Conservation (phyloP, 1,139 yeast species). For the Candida tetrigidarum region DNA sequence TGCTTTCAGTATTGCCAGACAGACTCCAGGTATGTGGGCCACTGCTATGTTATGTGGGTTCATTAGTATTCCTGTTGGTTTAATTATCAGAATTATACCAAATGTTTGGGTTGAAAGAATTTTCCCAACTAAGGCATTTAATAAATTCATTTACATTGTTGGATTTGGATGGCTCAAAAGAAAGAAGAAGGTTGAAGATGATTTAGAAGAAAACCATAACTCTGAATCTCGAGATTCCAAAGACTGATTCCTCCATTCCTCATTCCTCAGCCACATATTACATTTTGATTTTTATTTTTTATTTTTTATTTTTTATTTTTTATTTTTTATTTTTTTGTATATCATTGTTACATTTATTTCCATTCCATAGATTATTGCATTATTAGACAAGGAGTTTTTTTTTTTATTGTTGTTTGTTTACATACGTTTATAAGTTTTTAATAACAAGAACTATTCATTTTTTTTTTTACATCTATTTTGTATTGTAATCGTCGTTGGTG, state of each 20-base stretch:
- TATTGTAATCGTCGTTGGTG: too few relatives aligned
- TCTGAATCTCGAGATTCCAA: neutral
- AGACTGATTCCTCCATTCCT: neutral
- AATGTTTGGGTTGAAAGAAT: slow-evolving; percentile 71
- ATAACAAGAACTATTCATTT: neutral
- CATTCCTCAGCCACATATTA: neutral
- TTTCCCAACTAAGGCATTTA: slow-evolving; percentile 69
- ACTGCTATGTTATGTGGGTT: slow-evolving; percentile 86
- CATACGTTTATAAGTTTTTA: neutral
- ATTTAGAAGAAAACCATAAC: slow-evolving; percentile 8
- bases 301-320: too few relatives aligned
- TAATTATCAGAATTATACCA: slow-evolving; percentile 76
- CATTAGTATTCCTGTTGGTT: slow-evolving; percentile 80
- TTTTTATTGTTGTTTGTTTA: neutral
- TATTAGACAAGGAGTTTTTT: neutral
- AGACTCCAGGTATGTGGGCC: slow-evolving; percentile 88
- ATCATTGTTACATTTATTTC: neutral
- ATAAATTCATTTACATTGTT: slow-evolving; percentile 45
- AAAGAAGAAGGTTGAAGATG: slow-evolving; percentile 27
- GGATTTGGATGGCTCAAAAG: slow-evolving; percentile 50
- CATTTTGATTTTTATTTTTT: too few relatives aligned
- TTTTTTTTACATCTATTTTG: too few relatives aligned
- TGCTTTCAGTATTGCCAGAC: slow-evolving; percentile 82
- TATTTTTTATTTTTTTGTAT: too few relatives aligned
- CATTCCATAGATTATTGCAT: neutral